phyloP scores from a whole-genome alignment of 495 filamentous ascomycete species.

The Penicillium waksmanii region DNA sequence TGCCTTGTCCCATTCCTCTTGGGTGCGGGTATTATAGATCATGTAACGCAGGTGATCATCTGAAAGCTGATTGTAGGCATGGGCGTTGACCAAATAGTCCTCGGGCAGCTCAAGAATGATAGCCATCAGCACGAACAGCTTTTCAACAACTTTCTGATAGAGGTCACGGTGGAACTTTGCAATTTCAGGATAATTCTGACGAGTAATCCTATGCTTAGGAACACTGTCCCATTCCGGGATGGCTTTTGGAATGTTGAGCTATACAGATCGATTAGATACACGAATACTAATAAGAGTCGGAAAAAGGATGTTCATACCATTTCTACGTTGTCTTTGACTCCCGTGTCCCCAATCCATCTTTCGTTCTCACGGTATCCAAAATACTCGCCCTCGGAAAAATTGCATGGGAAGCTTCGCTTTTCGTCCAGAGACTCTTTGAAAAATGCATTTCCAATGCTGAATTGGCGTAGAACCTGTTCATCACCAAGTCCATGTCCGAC shows the following conservation, averaged over 20 bases:
- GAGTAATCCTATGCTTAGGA: slow-evolving; percentile 31
- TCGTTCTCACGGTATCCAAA: slow-evolving; percentile 50
- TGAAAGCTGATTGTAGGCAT: slow-evolving; percentile 50
- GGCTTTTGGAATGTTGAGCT: slow-evolving; percentile 54
- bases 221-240: slow-evolving; percentile 45
- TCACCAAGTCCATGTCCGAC: slow-evolving; percentile 39
- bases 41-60: slow-evolving; percentile 59
- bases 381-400: slow-evolving; percentile 49
- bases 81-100: slow-evolving; percentile 49
- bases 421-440: slow-evolving; percentile 41
- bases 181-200: slow-evolving; percentile 29
- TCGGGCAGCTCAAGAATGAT: slow-evolving; percentile 59
- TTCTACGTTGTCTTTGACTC: slow-evolving; percentile 49
- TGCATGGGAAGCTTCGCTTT: slow-evolving; percentile 41
- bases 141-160: slow-evolving; percentile 25
- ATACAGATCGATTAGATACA: neutral
- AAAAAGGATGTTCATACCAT: slow-evolving; percentile 33
- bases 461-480: slow-evolving; percentile 42
- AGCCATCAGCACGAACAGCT: slow-evolving; percentile 42
- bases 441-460: slow-evolving; percentile 43
- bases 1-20: slow-evolving; percentile 48
- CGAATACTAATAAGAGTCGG: neutral
- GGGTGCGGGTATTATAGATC: slow-evolving; percentile 53
- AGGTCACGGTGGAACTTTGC: slow-evolving; percentile 29
- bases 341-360: slow-evolving; percentile 48